Evolutionary conservation across 768 basidiomycete species (phyloP), one percentile per base, ranked within the genome.

Genomic region (Collybia sordida): DNA sequence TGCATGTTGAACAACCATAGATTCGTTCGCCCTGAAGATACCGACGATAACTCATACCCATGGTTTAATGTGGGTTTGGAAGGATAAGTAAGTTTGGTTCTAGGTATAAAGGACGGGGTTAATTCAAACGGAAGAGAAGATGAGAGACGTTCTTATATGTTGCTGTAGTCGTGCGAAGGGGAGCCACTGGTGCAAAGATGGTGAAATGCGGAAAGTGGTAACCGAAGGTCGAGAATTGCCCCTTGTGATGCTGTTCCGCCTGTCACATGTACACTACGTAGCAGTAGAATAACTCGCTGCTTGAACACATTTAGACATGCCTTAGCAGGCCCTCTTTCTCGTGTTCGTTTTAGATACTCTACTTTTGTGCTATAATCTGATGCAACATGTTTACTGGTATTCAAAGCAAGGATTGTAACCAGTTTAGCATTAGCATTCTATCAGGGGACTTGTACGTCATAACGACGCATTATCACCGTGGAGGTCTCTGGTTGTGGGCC

Each of bases 21-120:
- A 95, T 88, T 59, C 90, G 84, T 56, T 85, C 85, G 39, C 90
- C 90, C 42, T 83, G 75, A 55, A 95, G 86, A 73, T 93, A 95
- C 50, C 84, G 85, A 64, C 90, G 86, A 69, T 90, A 93, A 62
- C 81, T 88, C 85, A 93, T 87, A 63, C 93, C 93, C 93, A 95
- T 95, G 54, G 53, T 61, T 27, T 51, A 21, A 25, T 36, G 59
- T 50, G 50, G 38, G 47, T 45, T 50, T 41, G 45, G 45, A 54
- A 49, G 38, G 46, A 46, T 74, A n/a, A 74, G 74, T 18, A 12
- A 12, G 31, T 31, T 27, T 31, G 14, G n/a, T 15, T 9, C 36
- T 21, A 39, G 37, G 36, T 39, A 49, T 11, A 39, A 25, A 35
- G 31, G 28, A 23, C 27, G 23, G 22, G 28, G 18, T 46, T 37